Conservation (phyloP, 2,329 filamentous ascomycete genomes). For the Phaeomoniella chlamydospora region DNA sequence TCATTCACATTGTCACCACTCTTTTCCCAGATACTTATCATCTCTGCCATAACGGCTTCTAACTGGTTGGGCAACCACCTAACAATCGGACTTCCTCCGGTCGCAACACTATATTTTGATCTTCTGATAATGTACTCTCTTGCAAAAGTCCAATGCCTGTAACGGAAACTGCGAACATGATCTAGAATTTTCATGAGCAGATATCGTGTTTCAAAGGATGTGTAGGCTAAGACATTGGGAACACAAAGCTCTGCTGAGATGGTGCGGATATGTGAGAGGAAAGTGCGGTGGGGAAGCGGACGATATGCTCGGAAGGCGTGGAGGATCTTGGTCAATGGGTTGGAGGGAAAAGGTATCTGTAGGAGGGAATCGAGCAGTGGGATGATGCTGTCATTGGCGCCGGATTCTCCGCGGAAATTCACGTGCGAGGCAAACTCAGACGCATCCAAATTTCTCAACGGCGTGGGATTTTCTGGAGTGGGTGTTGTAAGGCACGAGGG, state of each 20-base stretch:
- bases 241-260: slow-evolving; percentile 32
- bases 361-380: slow-evolving; percentile 80
- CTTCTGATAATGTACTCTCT: slow-evolving; percentile 33
- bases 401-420: slow-evolving; percentile 80
- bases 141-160: slow-evolving; percentile 34
- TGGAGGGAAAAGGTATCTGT: slow-evolving; percentile 74
- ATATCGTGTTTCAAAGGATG: slow-evolving; percentile 19
- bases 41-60: slow-evolving; percentile 32
- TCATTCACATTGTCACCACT: slow-evolving; percentile 8
- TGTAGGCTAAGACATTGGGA: slow-evolving; percentile 5
- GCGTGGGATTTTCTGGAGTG: too few species aligned
- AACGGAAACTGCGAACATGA: slow-evolving; percentile 33
- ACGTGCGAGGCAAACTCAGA: slow-evolving; percentile 49
- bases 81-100: slow-evolving; percentile 32
- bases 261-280: slow-evolving; percentile 56
- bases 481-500: not conserved
- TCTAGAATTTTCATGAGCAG: slow-evolving; percentile 29
- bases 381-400: slow-evolving; percentile 89
- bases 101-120: slow-evolving; percentile 30
- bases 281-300: slow-evolving; percentile 75
- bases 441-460: slow-evolving; percentile 30
- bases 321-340: slow-evolving; percentile 76
- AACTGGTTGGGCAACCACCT: slow-evolving; percentile 35
- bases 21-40: slow-evolving; percentile 27
- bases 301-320: slow-evolving; percentile 81